Percentiles rank a stretch among this genome's conserved stretches.
Evolutionary conservation across 2,329 filamentous ascomycete species (phyloP).

Genomic region (Hymenoscyphus fraxineus): DNA sequence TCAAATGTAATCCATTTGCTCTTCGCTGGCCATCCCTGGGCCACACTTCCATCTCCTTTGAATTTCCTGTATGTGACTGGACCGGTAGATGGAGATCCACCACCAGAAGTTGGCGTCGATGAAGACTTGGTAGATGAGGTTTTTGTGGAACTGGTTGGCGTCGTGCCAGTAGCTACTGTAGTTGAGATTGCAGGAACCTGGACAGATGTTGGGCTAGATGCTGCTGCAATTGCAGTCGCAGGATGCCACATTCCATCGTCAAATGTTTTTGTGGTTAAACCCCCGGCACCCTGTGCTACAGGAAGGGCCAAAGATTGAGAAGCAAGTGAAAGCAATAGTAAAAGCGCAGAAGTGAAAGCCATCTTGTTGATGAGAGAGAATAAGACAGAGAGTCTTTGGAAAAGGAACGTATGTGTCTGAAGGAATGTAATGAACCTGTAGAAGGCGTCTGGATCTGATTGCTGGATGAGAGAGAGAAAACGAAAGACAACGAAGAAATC

Average conservation of each 20-base stretch:
- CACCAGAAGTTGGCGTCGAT: not conserved
- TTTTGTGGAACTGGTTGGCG: not conserved
- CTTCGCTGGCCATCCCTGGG: slow-evolving; percentile 11
- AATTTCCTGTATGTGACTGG: slow-evolving; percentile 4
- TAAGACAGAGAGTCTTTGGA: not conserved
- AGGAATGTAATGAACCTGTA: slow-evolving; percentile 3
- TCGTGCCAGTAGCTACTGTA: not conserved
- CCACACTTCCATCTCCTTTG: slow-evolving; percentile 10
- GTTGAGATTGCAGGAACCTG: not conserved
- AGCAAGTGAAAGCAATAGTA: slow-evolving; percentile 7
- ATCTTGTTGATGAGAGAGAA: slow-evolving; percentile 5
- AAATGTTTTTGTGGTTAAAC: not conserved
- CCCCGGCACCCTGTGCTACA: not conserved
- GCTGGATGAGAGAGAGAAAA: not conserved
- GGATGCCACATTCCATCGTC: slow-evolving; percentile 5
- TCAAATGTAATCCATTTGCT: slow-evolving; percentile 10
- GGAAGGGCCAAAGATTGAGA: slow-evolving; percentile 10
- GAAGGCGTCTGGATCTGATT: not conserved
- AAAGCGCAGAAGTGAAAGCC: slow-evolving; percentile 7
- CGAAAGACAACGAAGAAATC: not conserved
- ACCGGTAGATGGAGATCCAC: not conserved
- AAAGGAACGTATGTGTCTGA: slow-evolving; percentile 5
- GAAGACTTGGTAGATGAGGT: not conserved
- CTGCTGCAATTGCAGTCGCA: not conserved
- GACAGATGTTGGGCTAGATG: not conserved